A percentile compares a stretch with the other conserved stretches of the same genome.
Conservation (phyloP, 1,284 basidiomycete genomes). For the Cystobasidiaceae sp. region DNA sequence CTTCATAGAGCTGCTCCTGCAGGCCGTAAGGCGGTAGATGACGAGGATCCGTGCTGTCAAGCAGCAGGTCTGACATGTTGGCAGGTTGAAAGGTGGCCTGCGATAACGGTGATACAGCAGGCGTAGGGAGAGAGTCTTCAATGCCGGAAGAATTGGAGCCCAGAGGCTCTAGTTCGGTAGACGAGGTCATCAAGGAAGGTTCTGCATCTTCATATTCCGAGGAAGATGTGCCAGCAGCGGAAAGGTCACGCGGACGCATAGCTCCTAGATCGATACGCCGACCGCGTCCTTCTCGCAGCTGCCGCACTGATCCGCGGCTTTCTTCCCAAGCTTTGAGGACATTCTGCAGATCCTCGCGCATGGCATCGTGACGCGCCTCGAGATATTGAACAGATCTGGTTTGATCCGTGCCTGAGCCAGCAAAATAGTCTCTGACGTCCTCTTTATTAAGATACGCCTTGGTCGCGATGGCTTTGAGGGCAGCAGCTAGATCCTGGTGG, state of each 20-base stretch:
- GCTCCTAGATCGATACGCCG: neutral
- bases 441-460: conserved; percentile 5
- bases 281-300: neutral
- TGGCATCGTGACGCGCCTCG: neutral
- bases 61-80: conserved; percentile 4
- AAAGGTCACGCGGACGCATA: neutral
- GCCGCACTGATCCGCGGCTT: neutral
- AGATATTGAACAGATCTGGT: neutral
- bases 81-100: neutral
- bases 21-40: conserved; percentile 5
- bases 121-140: conserved; percentile 14
- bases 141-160: conserved; percentile 6
- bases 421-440: conserved; percentile 1
- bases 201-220: conserved; percentile 10
- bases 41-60: neutral
- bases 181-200: conserved; percentile 7
- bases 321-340: conserved; percentile 1
- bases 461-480: conserved; percentile 2
- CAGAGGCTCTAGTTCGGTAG: neutral
- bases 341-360: neutral
- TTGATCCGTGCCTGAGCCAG: neutral
- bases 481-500: neutral
- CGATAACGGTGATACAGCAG: neutral
- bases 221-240: neutral
- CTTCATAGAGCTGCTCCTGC: conserved; percentile 23